A percentile compares a stretch with the other conserved stretches of the same genome.
phyloP scores from a whole-genome alignment of 257 asterid species.

The Avicennia marina region DNA sequence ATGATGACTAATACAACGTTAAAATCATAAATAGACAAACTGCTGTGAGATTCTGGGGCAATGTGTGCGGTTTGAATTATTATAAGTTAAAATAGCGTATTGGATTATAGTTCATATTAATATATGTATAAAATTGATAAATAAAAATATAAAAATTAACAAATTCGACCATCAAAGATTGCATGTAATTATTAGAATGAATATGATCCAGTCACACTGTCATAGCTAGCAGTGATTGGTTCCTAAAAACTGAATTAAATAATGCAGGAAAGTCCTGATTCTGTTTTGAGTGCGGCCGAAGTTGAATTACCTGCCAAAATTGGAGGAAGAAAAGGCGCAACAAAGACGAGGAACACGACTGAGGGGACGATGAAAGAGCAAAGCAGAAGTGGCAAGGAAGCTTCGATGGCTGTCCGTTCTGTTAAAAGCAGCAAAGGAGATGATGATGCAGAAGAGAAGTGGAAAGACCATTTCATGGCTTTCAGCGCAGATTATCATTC shows the following conservation, averaged over 20 bases:
- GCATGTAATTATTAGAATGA: too few relatives aligned
- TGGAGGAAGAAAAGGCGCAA: conserved; percentile 33
- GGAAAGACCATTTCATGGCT: conserved; percentile 36
- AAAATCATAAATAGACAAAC: too few relatives aligned
- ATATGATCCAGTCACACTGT: too few relatives aligned
- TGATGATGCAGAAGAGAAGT: conserved; percentile 14
- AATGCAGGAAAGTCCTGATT: conserved; percentile 30
- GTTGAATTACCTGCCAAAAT: not conserved
- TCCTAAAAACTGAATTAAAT: too few relatives aligned
- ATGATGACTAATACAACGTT: too few relatives aligned
- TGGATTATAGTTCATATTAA: too few relatives aligned
- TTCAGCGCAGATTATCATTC: conserved; percentile 57
- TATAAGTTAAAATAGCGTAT: too few relatives aligned
- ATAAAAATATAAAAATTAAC: too few relatives aligned
- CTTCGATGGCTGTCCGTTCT: conserved; percentile 10
- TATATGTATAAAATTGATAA: too few relatives aligned
- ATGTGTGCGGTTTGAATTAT: not conserved
- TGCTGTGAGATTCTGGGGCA: too few relatives aligned
- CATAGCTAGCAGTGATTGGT: too few relatives aligned
- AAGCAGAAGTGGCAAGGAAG: not conserved
- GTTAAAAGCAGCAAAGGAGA: conserved; percentile 21
- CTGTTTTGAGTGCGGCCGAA: conserved; percentile 10
- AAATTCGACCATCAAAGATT: too few relatives aligned
- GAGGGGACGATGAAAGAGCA: not conserved
- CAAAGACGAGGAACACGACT: not conserved